phyloP scores from a whole-genome alignment of 768 basidiomycete species.

The Mycena sanguinolenta region DNA sequence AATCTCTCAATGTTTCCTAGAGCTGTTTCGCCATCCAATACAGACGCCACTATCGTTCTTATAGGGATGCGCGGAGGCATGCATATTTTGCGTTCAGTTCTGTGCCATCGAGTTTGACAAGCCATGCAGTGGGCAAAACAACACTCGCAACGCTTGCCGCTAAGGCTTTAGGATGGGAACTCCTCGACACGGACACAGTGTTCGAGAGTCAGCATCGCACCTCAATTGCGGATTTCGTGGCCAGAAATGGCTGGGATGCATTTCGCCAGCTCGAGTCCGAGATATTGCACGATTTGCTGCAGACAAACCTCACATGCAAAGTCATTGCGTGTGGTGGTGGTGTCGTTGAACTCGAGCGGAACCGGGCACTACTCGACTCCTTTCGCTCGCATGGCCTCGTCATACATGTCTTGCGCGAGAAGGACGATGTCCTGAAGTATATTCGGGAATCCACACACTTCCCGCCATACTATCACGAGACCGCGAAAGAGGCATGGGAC shows the following conservation, averaged over 20 bases:
- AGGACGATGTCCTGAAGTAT: constrained; percentile 76
- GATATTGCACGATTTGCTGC: constrained; percentile 68
- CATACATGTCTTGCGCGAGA: constrained; percentile 80
- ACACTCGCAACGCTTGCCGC: constrained; percentile 77
- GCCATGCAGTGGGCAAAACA: constrained; percentile 72
- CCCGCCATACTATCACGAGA: constrained; percentile 68
- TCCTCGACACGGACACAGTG: constrained; percentile 75
- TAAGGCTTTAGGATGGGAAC: constrained; percentile 66
- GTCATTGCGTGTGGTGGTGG: constrained; percentile 85
- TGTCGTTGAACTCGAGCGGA: constrained; percentile 76
- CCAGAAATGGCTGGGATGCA: constrained; percentile 73
- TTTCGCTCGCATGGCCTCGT: constrained; percentile 70
- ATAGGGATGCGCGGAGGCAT: constrained; percentile 83
- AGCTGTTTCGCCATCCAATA: constrained; percentile 32
- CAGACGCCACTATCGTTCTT: constrained; percentile 60
- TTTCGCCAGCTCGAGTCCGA: constrained; percentile 80
- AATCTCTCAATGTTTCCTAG: constrained; percentile 21
- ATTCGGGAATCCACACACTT: constrained; percentile 54
- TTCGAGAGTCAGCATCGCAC: constrained; percentile 65
- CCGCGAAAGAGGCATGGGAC: constrained; percentile 73
- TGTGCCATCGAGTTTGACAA: constrained; percentile 1
- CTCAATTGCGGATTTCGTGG: constrained; percentile 70
- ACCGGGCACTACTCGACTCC: constrained; percentile 67
- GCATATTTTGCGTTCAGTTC: constrained; percentile 13
- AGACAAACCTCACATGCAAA: constrained; percentile 62